Percentiles rank a stretch among this genome's conserved stretches.
Conservation (phyloP, 2,329 filamentous ascomycete species). For the Fusarium udum region DNA sequence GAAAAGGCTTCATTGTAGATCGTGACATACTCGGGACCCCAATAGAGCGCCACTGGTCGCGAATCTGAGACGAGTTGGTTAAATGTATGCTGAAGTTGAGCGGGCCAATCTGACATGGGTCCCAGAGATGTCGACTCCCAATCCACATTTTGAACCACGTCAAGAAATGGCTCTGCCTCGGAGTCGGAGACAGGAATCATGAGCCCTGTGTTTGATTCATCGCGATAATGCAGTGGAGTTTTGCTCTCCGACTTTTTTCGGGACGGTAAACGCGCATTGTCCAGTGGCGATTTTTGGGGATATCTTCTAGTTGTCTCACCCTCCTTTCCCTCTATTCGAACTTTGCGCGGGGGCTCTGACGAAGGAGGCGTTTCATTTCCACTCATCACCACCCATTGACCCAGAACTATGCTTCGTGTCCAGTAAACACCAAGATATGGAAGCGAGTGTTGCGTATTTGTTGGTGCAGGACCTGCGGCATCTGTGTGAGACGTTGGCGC, state of each 20-base stretch:
- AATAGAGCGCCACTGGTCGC: constrained; percentile 68
- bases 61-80: constrained; percentile 56
- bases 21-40: constrained; percentile 69
- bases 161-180: constrained; percentile 51
- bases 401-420: constrained; percentile 49
- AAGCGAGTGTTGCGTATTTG: constrained; percentile 42
- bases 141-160: constrained; percentile 54
- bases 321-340: constrained; percentile 42
- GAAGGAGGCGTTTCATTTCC: constrained; percentile 49
- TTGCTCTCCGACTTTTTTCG: constrained; percentile 38
- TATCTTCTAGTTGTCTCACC: constrained; percentile 30
- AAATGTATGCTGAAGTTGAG: constrained; percentile 56
- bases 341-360: constrained; percentile 47
- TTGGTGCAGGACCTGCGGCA: not conserved
- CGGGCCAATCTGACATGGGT: constrained; percentile 57
- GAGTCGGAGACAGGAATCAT: constrained; percentile 49
- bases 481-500: constrained; percentile 5
- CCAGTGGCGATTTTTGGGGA: constrained; percentile 35
- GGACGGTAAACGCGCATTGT: constrained; percentile 33
- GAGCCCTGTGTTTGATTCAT: constrained; percentile 47
- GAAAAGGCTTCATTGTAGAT: constrained; percentile 76
- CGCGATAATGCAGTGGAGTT: constrained; percentile 43
- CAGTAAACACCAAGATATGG: constrained; percentile 48
- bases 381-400: constrained; percentile 52
- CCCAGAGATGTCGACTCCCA: constrained; percentile 60